Conservation (phyloP, 768 basidiomycete genomes). For the Mycena metata region DNA sequence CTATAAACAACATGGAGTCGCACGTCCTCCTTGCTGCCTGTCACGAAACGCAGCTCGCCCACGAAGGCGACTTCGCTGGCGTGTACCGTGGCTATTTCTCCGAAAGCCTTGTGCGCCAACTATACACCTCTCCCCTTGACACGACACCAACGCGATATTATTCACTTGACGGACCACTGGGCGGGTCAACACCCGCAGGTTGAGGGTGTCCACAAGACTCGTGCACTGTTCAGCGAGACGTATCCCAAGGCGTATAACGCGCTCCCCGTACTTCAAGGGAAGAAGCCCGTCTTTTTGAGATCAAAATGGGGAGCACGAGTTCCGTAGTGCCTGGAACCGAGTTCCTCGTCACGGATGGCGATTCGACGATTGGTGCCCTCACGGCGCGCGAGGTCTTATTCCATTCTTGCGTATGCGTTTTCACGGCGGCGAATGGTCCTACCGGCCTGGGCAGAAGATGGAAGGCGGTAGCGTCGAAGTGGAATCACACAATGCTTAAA, state of each 20-base stretch:
- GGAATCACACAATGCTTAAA: neutral
- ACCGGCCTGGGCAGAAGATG: neutral
- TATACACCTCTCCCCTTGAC: neutral
- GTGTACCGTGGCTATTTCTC: neutral
- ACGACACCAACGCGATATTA: neutral
- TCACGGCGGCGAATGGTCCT: neutral
- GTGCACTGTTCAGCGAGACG: neutral
- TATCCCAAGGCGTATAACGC: neutral
- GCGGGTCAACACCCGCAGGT: neutral
- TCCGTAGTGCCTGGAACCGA: neutral
- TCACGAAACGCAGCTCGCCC: neutral
- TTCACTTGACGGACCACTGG: neutral
- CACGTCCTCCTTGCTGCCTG: constrained; percentile 2
- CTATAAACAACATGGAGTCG: constrained; percentile 3
- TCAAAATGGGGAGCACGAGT: neutral
- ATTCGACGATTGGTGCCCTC: neutral
- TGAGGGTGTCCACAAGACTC: constrained; percentile 1
- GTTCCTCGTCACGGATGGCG: neutral
- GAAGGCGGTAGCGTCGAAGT: neutral
- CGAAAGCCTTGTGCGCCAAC: neutral
- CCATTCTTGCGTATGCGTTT: neutral
- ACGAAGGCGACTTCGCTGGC: neutral
- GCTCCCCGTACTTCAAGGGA: neutral
- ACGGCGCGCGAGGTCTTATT: neutral
- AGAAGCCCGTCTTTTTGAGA: neutral